Conservation (phyloP, 176 grass and related monocot genomes). For the Microstegium vimineum region DNA sequence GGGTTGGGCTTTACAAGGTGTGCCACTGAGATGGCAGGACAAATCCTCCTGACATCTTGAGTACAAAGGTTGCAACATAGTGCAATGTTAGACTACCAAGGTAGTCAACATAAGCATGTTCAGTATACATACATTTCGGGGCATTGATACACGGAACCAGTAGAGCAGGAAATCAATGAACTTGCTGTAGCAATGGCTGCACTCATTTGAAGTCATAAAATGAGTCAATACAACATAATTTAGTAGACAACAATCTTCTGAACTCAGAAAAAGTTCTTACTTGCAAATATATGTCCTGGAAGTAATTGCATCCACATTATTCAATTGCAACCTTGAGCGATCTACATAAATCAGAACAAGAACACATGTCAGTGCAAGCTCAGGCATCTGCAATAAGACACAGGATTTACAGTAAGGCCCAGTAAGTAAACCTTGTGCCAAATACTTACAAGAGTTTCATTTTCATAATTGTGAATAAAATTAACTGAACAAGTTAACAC, state of each 20-base stretch:
- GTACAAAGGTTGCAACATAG: slow-evolving; percentile 4
- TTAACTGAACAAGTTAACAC: neutral
- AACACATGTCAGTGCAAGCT: slow-evolving; percentile 1
- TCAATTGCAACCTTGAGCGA: slow-evolving; percentile 66
- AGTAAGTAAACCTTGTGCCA: slow-evolving; percentile 9
- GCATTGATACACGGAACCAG: slow-evolving; percentile 71
- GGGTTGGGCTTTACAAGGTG: no score
- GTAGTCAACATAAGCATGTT: neutral
- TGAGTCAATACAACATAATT: slow-evolving; percentile 18
- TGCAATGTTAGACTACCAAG: neutral
- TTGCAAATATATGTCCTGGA: slow-evolving; percentile 73
- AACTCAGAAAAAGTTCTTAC: slow-evolving; percentile 47
- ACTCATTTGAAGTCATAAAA: slow-evolving; percentile 46
- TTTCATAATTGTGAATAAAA: neutral
- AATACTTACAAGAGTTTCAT: neutral
- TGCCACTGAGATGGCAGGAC: no score
- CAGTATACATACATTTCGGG: slow-evolving; percentile 60
- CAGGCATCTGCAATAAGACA: neutral
- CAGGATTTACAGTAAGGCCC: neutral
- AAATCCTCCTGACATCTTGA: no score
- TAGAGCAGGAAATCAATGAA: slow-evolving; percentile 79
- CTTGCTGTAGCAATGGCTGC: slow-evolving; percentile 80
- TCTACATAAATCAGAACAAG: slow-evolving; percentile 46
- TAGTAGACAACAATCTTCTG: slow-evolving; percentile 1
- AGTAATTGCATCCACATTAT: slow-evolving; percentile 60